Percentiles rank a stretch among this genome's conserved stretches.
phyloP scores from a whole-genome alignment of 148 eudicot species.

The Dianthus caryophyllus region DNA sequence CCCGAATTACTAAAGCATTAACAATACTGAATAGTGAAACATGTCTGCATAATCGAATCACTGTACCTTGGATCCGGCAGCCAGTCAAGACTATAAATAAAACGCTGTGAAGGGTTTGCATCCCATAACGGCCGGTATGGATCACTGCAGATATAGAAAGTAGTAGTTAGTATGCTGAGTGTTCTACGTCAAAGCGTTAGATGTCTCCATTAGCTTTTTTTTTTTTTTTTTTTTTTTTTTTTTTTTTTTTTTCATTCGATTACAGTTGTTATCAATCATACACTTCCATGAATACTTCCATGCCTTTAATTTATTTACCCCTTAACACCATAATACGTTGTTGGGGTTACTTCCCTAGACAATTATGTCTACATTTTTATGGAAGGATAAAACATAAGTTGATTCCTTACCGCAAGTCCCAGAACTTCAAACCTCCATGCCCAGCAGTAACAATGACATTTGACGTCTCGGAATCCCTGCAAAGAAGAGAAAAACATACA shows the following conservation, averaged over 20 bases:
- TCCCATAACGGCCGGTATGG: constrained; percentile 87
- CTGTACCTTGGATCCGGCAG: constrained; percentile 76
- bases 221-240: too few relatives aligned
- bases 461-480: constrained; percentile 63
- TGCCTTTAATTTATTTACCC: background rate
- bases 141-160: constrained; percentile 50
- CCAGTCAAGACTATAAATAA: constrained; percentile 80
- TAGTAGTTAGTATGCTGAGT: constrained; percentile 9
- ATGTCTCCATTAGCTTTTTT: background rate
- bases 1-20: background rate
- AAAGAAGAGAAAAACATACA: background rate
- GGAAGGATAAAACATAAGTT: background rate
- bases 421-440: constrained; percentile 74
- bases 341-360: background rate
- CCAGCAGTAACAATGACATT: constrained; percentile 83
- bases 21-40: background rate
- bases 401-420: constrained; percentile 80
- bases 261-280: background rate
- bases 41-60: background rate
- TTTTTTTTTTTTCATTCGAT: too few relatives aligned
- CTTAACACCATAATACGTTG: background rate
- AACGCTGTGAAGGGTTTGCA: constrained; percentile 44
- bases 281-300: background rate
- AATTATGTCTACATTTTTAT: background rate
- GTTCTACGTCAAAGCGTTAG: constrained; percentile 1